Conservation (phyloP, 306 rosid species). For the Citrullus colocynthis region DNA sequence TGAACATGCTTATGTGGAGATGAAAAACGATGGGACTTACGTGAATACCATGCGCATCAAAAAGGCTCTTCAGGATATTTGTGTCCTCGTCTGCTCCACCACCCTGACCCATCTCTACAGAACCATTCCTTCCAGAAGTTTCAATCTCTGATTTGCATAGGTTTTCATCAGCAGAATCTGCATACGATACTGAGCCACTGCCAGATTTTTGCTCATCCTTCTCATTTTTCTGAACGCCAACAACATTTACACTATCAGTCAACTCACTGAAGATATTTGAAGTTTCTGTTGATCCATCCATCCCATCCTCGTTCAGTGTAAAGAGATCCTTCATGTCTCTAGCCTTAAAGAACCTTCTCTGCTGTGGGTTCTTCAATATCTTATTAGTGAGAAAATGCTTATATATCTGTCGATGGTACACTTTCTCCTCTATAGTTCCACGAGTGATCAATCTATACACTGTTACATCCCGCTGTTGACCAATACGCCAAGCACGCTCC, state of each 20-base stretch:
- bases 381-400: slow-evolving; percentile 94
- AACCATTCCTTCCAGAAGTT: slow-evolving; percentile 34
- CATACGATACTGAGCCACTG: slow-evolving; percentile 12
- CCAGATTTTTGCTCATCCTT: slow-evolving; percentile 21
- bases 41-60: slow-evolving; percentile 81
- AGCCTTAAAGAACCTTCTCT: slow-evolving; percentile 91
- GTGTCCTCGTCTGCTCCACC: slow-evolving; percentile 57
- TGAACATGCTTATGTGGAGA: not conserved
- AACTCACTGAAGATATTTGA: slow-evolving; percentile 67
- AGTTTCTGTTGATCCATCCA: slow-evolving; percentile 72
- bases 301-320: slow-evolving; percentile 55
- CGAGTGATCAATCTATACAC: slow-evolving; percentile 87
- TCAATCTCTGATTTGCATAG: slow-evolving; percentile 19
- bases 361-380: slow-evolving; percentile 90
- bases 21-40: slow-evolving; percentile 32
- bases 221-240: slow-evolving; percentile 41
- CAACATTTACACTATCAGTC: slow-evolving; percentile 50
- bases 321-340: slow-evolving; percentile 98
- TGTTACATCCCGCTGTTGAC: slow-evolving; percentile 91
- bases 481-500: slow-evolving; percentile 98
- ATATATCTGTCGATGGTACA: slow-evolving; percentile 94
- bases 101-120: slow-evolving; percentile 43
- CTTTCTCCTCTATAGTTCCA: slow-evolving; percentile 95
- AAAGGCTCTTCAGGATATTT: slow-evolving; percentile 60
- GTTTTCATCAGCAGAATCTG: slow-evolving; percentile 22